Percentiles rank a stretch among this genome's conserved stretches.
phyloP scores from a whole-genome alignment of 148 eudicot genomes.

The Arbutus unedo region DNA sequence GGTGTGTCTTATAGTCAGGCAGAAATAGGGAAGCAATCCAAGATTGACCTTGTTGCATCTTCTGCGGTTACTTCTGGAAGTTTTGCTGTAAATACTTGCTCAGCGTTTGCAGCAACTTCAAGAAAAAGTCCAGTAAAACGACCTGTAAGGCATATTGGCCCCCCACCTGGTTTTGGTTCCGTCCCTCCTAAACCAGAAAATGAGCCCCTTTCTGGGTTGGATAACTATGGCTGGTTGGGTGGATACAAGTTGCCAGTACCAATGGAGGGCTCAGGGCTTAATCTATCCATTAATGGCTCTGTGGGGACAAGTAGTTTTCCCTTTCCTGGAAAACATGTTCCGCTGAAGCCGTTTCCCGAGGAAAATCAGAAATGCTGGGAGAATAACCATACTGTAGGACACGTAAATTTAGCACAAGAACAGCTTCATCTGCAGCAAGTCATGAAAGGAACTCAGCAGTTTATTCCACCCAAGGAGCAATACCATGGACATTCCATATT shows the following conservation, averaged over 20 bases:
- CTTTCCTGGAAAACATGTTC: conserved; percentile 55
- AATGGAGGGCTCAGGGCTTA: conserved; percentile 24
- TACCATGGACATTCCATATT: conserved; percentile 47
- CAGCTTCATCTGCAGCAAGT: conserved; percentile 39
- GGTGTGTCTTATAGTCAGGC: conserved; percentile 26
- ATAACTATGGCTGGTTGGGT: conserved; percentile 54
- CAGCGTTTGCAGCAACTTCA: conserved; percentile 27
- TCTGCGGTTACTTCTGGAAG: conserved; percentile 24
- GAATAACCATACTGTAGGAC: conserved; percentile 32
- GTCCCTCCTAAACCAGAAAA: conserved; percentile 43
- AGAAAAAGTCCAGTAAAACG: conserved; percentile 39
- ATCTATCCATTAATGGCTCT: conserved; percentile 25
- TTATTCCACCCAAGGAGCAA: conserved; percentile 36
- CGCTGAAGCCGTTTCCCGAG: conserved; percentile 37
- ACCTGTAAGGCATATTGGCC: conserved; percentile 65
- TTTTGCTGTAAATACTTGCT: conserved; percentile 25
- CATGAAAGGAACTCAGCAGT: conserved; percentile 39
- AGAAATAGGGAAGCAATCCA: conserved; percentile 30
- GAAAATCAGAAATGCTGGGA: conserved; percentile 28
- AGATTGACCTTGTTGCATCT: conserved; percentile 27
- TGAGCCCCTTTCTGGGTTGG: conserved; percentile 31
- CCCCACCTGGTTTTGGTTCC: conserved; percentile 62
- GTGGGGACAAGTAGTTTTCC: conserved; percentile 45
- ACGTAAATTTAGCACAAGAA: conserved; percentile 28
- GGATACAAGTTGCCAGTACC: conserved; percentile 43